Evolutionary conservation across 2,329 filamentous ascomycete species (phyloP), one percentile per base, ranked within the genome.

Genomic region (Rasamsonia emersonii): DNA sequence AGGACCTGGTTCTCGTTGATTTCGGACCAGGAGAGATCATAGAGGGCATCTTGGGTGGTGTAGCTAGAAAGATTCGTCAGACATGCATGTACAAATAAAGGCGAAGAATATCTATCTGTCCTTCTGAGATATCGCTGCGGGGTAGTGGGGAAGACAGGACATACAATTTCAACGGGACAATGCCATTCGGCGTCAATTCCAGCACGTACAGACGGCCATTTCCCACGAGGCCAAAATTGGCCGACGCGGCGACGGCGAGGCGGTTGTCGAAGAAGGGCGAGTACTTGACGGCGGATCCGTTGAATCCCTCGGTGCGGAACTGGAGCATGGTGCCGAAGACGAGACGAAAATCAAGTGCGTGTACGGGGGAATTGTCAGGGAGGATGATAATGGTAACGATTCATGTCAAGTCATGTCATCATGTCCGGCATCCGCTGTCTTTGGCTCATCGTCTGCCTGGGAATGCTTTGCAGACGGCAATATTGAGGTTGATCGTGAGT

Each of bases 241-340:
- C 78, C n/a, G 86, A 82, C 1, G 83, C 74, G 18, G 85, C 84
- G 49, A 95, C 86, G 36, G 89, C 89, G 43, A 98, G 77, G 42
- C 88, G 79, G 44, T 84, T 91, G 66, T 96, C 91, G 67, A 93
- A 93, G 68, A 95, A 98, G 5, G 91, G 91, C 35, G 89, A 96
- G 70, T 96, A 98, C 64, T 95, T 94, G 61, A 95, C 86, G 46
- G 84, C 85, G 64, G 93, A 95, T 50, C 88, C 88, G 61, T 96
- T 94, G 72, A 77, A 96, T 51, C 91, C 91, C 55, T 85, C 74
- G 14, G 91, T 96, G 43, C 84, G 82, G 65, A 84, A 96, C 64
- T 95, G 86, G 49, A 96, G 79, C 86, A 96, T 95, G 33, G 42
- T 65, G 34, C 9, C 18, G 31, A 23, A 20, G 15, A n/a, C n/a